These are phyloP conservation scores for Vigna unguiculata DNA, from an alignment of 306 rosid genomes.

Conservation along the genomic window DNA sequence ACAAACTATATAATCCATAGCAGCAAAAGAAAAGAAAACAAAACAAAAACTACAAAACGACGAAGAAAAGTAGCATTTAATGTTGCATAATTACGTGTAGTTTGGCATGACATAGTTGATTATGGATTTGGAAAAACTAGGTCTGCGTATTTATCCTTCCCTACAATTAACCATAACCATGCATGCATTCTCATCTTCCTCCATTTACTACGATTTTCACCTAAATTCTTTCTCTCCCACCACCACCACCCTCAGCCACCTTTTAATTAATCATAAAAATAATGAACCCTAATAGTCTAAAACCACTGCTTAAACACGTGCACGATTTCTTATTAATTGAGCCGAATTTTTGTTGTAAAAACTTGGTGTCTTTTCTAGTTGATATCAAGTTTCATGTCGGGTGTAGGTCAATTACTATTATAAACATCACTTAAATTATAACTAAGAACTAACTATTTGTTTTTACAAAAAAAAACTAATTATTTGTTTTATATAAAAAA, in stretches of 20 bases:
- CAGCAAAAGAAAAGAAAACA: not conserved
- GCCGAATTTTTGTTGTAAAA: not conserved
- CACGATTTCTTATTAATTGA: not conserved
- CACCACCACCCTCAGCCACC: not conserved
- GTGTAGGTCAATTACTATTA: no score
- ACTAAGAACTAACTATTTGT: no score
- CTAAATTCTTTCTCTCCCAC: conserved; percentile 20
- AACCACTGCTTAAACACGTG: not conserved
- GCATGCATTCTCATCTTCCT: not conserved
- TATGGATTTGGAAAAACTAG: conserved; percentile 24
- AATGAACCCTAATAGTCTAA: conserved; percentile 10
- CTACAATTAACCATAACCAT: not conserved
- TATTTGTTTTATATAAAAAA: no score
- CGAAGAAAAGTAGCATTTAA: not conserved
- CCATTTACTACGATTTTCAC: conserved; percentile 30
- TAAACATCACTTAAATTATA: no score
- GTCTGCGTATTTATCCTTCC: conserved; percentile 30
- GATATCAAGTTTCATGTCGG: no score
- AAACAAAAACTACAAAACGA: conserved; percentile 20
- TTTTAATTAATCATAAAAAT: conserved; percentile 13
- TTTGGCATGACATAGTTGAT: conserved; percentile 16
- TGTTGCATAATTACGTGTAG: conserved; percentile 15
- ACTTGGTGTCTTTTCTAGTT: not conserved
- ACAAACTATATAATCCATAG: no score
- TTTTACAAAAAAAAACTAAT: no score